Conservation (phyloP, 139 green algal species). For the Nannochloris sp. region DNA sequence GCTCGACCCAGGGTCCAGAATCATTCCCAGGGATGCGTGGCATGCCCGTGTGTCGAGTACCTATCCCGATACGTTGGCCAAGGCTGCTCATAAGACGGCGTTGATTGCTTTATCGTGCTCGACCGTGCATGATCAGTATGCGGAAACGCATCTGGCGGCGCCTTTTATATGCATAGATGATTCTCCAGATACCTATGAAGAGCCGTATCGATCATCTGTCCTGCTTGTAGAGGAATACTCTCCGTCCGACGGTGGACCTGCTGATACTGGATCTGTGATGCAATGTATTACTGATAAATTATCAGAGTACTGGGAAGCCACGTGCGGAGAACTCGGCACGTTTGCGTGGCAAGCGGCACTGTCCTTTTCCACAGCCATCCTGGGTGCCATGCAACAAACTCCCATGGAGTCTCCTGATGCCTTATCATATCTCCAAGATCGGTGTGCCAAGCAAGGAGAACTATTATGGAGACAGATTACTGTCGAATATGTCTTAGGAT, state of each 20-base stretch:
- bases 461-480: constrained; percentile 25
- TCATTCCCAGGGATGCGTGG: constrained; percentile 16
- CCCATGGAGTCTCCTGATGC: constrained; percentile 23
- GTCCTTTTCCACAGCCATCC: constrained; percentile 23
- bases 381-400: constrained; percentile 16
- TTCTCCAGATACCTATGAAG: constrained; percentile 22
- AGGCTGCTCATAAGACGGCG: constrained; percentile 23
- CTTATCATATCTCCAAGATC: constrained; percentile 23
- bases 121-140: neutral
- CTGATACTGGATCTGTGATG: constrained; percentile 28
- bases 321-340: constrained; percentile 13
- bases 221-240: constrained; percentile 31
- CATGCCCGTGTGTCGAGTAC: constrained; percentile 16
- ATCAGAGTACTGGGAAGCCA: constrained; percentile 16
- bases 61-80: constrained; percentile 22
- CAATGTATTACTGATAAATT: constrained; percentile 6
- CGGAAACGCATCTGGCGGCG: constrained; percentile 25
- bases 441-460: constrained; percentile 22
- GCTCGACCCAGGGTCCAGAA: constrained; percentile 12
- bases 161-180: constrained; percentile 31
- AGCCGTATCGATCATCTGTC: constrained; percentile 20
- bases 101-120: constrained; percentile 26
- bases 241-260: constrained; percentile 21
- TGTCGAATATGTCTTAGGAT: constrained; percentile 1
- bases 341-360: constrained; percentile 33